Conservation (phyloP, 2,329 filamentous ascomycete species). For the Drechslerella coelobrocha region DNA sequence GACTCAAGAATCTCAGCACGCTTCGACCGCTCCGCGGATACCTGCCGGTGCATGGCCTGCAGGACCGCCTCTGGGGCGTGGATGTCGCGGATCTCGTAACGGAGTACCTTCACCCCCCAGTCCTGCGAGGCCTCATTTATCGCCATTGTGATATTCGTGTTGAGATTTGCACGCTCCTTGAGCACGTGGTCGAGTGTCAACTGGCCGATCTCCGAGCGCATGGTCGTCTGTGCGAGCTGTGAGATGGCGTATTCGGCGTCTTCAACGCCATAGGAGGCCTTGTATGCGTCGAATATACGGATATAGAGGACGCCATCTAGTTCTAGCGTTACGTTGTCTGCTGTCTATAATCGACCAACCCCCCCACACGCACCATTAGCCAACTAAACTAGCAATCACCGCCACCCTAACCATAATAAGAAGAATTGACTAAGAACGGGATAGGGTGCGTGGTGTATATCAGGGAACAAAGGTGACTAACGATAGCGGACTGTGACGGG, state of each 20-base stretch:
- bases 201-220: slow-evolving; percentile 98
- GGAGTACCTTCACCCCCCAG: slow-evolving; percentile 94
- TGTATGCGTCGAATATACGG: slow-evolving; percentile 95
- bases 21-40: slow-evolving; percentile 96
- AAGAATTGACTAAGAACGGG: no score
- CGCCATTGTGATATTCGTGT: slow-evolving; percentile 96
- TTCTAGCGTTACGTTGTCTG: slow-evolving; percentile 96
- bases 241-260: slow-evolving; percentile 99
- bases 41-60: slow-evolving; percentile 96
- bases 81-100: slow-evolving; percentile 98
- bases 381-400: no score
- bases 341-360: slow-evolving; percentile 65
- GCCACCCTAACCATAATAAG: no score
- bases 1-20: slow-evolving; percentile 96
- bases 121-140: slow-evolving; percentile 98
- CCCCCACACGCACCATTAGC: no score
- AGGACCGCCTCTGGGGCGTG: slow-evolving; percentile 93
- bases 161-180: slow-evolving; percentile 93
- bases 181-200: slow-evolving; percentile 95
- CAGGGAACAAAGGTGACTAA: slow-evolving; percentile 17
- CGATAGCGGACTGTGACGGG: slow-evolving; percentile 91
- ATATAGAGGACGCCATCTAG: slow-evolving; percentile 96
- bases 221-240: slow-evolving; percentile 96
- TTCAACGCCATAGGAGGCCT: slow-evolving; percentile 97
- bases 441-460: no score